Evolutionary conservation across 768 basidiomycete species (phyloP).

Genomic region (Xerocomus brunneocitrinus): DNA sequence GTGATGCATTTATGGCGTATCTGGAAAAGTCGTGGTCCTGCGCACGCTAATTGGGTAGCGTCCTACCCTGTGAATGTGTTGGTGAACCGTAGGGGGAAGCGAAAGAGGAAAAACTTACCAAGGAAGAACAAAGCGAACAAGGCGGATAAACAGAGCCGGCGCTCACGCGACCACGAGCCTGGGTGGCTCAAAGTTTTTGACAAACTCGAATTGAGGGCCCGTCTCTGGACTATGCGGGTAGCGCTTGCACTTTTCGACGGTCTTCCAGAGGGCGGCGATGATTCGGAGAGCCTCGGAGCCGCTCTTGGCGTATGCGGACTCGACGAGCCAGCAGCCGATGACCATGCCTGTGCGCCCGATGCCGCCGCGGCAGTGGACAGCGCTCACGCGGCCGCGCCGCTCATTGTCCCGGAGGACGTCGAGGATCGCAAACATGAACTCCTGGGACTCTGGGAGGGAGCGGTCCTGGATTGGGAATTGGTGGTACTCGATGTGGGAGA

Average conservation of each 20-base stretch:
- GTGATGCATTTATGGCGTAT: slow-evolving; percentile 19
- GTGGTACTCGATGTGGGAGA: slow-evolving; percentile 61
- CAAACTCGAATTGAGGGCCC: slow-evolving; percentile 73
- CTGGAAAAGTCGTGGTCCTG: neutral
- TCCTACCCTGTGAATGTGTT: neutral
- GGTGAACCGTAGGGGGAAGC: neutral
- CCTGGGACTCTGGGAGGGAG: slow-evolving; percentile 53
- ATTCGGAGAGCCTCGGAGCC: slow-evolving; percentile 62
- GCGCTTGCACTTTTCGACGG: slow-evolving; percentile 71
- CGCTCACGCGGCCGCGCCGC: slow-evolving; percentile 52
- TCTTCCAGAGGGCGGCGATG: slow-evolving; percentile 67
- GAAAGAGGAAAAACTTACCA: slow-evolving; percentile 5
- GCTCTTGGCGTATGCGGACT: slow-evolving; percentile 55
- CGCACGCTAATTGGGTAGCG: neutral
- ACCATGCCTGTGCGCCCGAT: slow-evolving; percentile 65
- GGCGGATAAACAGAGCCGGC: neutral
- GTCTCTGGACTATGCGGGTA: slow-evolving; percentile 79
- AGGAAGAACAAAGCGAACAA: neutral
- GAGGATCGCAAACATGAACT: slow-evolving; percentile 57
- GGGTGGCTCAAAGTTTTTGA: slow-evolving; percentile 47
- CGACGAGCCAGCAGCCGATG: slow-evolving; percentile 73
- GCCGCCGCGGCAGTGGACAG: slow-evolving; percentile 77
- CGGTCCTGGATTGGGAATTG: slow-evolving; percentile 77
- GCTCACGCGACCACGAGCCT: slow-evolving; percentile 18
- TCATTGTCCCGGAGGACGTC: slow-evolving; percentile 58